phyloP scores from a whole-genome alignment of 345 rosid species.

The Eucalyptus albens region DNA sequence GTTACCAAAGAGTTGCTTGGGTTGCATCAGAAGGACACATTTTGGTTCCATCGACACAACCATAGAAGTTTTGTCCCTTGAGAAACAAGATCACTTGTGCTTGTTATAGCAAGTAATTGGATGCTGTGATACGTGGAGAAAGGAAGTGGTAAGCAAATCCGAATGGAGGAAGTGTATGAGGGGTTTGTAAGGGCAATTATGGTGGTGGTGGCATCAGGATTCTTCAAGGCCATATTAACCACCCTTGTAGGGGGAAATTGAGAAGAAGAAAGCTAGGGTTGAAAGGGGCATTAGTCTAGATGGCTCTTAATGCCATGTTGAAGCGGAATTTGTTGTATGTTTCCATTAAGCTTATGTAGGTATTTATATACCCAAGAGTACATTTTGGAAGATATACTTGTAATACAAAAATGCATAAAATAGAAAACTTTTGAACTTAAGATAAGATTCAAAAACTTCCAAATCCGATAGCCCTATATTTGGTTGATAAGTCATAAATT shows the following conservation, averaged over 20 bases:
- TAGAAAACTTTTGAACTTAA: neutral
- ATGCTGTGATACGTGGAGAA: neutral
- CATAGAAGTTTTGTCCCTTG: neutral
- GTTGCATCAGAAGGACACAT: neutral
- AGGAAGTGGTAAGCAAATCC: neutral
- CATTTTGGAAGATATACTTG: neutral
- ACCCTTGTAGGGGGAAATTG: neutral
- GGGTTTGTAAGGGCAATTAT: neutral
- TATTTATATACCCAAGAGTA: neutral
- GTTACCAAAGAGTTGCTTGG: neutral
- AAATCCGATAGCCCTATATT: neutral
- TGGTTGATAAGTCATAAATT: neutral
- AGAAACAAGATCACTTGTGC: neutral
- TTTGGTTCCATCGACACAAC: neutral
- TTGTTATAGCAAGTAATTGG: neutral
- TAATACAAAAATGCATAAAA: neutral
- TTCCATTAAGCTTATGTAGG: neutral
- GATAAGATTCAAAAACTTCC: neutral
- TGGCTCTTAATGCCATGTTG: neutral
- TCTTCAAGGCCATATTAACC: neutral
- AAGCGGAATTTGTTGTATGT: neutral
- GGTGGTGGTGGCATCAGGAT: rapidly evolving
- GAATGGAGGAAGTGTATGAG: neutral
- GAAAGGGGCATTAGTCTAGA: neutral
- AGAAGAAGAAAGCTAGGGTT: neutral